Percentiles rank a stretch among this genome's conserved stretches.
Evolutionary conservation across 352 stramenopile species (phyloP).

Genomic region (Globisporangium apiculatum): DNA sequence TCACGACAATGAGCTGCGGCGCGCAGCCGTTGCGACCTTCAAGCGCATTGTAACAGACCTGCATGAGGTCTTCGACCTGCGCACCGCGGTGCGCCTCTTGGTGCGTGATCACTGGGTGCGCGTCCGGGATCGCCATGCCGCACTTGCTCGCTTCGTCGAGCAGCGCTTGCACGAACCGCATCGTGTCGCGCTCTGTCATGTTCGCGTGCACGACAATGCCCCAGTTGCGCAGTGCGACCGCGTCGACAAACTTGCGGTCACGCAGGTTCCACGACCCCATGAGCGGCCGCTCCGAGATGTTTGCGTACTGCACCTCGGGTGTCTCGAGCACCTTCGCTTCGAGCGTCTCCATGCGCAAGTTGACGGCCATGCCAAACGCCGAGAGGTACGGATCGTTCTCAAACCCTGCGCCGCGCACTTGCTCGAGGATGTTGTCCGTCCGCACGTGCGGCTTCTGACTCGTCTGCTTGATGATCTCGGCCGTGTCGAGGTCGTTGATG

Average conservation of each 20-base stretch:
- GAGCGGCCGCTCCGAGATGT: constrained; percentile 50
- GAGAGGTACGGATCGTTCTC: constrained; percentile 59
- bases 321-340: constrained; percentile 44
- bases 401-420: constrained; percentile 56
- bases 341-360: constrained; percentile 39
- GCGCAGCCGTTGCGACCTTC: constrained; percentile 21
- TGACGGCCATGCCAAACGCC: constrained; percentile 57
- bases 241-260: constrained; percentile 60
- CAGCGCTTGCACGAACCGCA: constrained; percentile 38
- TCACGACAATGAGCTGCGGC: constrained; percentile 56
- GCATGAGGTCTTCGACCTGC: constrained; percentile 56
- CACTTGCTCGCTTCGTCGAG: constrained; percentile 26
- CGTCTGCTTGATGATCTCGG: constrained; percentile 77
- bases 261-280: constrained; percentile 72
- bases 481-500: constrained; percentile 74
- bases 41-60: constrained; percentile 41
- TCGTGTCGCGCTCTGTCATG: constrained; percentile 24
- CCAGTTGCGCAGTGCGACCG: constrained; percentile 43
- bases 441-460: constrained; percentile 39
- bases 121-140: constrained; percentile 32
- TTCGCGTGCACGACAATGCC: constrained; percentile 44
- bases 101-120: constrained; percentile 33
- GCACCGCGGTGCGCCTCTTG: constrained; percentile 23
- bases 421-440: constrained; percentile 48
- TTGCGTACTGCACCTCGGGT: constrained; percentile 56